phyloP scores from a whole-genome alignment of 208 protist species.

The Acanthamoeba castellanii region DNA sequence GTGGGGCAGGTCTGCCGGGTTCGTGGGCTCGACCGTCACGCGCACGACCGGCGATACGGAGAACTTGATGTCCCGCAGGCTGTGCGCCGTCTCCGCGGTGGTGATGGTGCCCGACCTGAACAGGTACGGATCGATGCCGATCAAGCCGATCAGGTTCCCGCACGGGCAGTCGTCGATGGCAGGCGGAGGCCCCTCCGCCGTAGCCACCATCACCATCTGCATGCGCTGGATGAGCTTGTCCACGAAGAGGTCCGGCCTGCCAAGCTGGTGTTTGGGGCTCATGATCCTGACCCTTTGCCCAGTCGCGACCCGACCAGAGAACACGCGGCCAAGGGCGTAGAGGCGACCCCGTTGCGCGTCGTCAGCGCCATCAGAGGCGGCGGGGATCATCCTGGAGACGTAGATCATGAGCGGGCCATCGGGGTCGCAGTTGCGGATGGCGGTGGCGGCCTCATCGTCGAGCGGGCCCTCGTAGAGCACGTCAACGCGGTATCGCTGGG shows the following conservation, averaged over 20 bases:
- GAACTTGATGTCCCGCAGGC: slow-evolving; percentile 98
- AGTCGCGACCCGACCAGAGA: slow-evolving; percentile 94
- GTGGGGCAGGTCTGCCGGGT: slow-evolving; percentile 97
- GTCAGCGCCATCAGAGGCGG: slow-evolving; percentile 97
- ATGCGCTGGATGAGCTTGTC: slow-evolving; percentile 96
- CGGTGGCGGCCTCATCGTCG: slow-evolving; percentile 94
- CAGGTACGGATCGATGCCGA: slow-evolving; percentile 99
- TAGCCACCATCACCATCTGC: slow-evolving; percentile 98
- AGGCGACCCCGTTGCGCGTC: too few relatives aligned
- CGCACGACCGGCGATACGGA: slow-evolving; percentile 99
- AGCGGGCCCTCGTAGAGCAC: slow-evolving; percentile 97
- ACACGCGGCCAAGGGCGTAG: slow-evolving; percentile 98
- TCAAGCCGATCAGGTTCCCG: slow-evolving; percentile 98
- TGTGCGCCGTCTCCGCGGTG: slow-evolving; percentile 85
- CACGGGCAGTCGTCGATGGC: slow-evolving; percentile 96
- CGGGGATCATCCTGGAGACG: slow-evolving; percentile 99
- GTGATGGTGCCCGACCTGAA: slow-evolving; percentile 99
- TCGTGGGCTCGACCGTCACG: slow-evolving; percentile 97
- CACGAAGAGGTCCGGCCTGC: slow-evolving; percentile 95
- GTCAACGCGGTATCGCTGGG: slow-evolving; percentile 97
- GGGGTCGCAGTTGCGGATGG: slow-evolving; percentile 80
- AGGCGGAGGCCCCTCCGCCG: too few relatives aligned
- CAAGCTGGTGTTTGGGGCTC: slow-evolving; percentile 98
- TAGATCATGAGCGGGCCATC: slow-evolving; percentile 98
- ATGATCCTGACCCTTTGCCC: slow-evolving; percentile 98